Evolutionary conservation across 2,329 filamentous ascomycete genomes (phyloP), one percentile per base, ranked within the genome.

Genomic region (Cladosporium austrohemisphaericum): DNA sequence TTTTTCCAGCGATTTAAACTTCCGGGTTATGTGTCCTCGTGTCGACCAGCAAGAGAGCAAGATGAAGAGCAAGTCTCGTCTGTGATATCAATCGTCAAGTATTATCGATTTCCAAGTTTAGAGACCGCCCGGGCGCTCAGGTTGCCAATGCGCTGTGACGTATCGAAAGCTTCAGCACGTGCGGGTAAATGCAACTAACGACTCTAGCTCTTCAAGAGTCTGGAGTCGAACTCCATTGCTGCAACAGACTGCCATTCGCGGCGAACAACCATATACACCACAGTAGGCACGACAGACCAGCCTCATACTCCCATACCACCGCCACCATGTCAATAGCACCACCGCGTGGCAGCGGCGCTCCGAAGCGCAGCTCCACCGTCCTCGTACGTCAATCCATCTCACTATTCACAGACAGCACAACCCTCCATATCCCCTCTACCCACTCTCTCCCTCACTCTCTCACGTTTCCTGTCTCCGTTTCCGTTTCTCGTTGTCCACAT

Each of bases 341-440:
- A n/a, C 46, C 37, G 3, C 46, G 46, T 29, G 46, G 46, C n/a
- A n/a, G n/a, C 16, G 37, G 29, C 16, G 3, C 22, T 9, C 29
- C 28, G 10, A 41, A 43, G 28, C 37, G 46, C 22, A 38, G 46
- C 22, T 38, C 46, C 20, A 49, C 46, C 37, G 46, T 49, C 29
- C 46, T 49, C 46, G 46, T 49, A 41, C 33, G 44, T 47, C 6
- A 29, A 10, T 16, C 25, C 44, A 31, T n/a, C 26, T 26, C 10
- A 22, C 44, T 22, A 26, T 38, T 33, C 44, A 37, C 36, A 11
- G n/a, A n/a, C n/a, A n/a, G n/a, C n/a, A n/a, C n/a, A n/a, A n/a
- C n/a, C n/a, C n/a, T n/a, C n/a, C n/a, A n/a, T n/a, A n/a, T n/a
- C n/a, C n/a, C n/a, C n/a, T n/a, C n/a, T n/a, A n/a, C n/a, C n/a